A percentile compares a stretch with the other conserved stretches of the same genome.
phyloP scores from a whole-genome alignment of 352 stramenopile genomes.

The Blastocystis sp. region DNA sequence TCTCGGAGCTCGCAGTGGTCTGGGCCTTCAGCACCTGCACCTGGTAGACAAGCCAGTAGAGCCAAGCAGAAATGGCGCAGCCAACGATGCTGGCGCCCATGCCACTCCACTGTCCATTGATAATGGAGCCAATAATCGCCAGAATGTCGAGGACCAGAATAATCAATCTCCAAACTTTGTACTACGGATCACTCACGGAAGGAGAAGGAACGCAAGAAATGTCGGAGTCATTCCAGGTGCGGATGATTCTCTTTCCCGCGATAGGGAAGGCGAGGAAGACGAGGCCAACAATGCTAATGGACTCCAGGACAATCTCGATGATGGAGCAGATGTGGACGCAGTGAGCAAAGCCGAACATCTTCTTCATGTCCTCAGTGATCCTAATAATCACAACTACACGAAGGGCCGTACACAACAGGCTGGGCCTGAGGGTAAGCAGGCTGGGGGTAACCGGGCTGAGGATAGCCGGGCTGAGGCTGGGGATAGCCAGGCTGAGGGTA shows the following conservation, averaged over 20 bases:
- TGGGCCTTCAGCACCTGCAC: background rate
- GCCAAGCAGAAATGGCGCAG: background rate
- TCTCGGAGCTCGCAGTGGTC: background rate
- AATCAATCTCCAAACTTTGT: conserved; percentile 12
- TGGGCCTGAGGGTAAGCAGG: background rate
- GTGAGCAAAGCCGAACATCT: conserved; percentile 46
- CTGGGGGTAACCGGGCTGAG: background rate
- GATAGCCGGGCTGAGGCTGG: background rate
- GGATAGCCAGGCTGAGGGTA: background rate
- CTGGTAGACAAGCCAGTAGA: conserved; percentile 13
- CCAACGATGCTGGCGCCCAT: background rate
- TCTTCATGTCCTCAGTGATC: background rate
- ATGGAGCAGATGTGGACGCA: background rate
- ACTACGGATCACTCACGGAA: background rate
- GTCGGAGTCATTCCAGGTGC: conserved; percentile 9
- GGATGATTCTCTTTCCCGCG: conserved; percentile 7
- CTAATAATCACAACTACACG: background rate
- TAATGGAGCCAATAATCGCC: background rate
- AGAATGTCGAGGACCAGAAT: background rate
- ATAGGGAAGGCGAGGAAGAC: conserved; percentile 52
- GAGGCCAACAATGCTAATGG: conserved; percentile 4
- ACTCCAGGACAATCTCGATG: background rate
- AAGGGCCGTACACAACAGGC: background rate
- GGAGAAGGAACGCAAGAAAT: background rate
- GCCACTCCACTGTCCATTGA: background rate